Evolutionary conservation across 768 basidiomycete genomes (phyloP).

Genomic region (Astraeus odoratus): DNA sequence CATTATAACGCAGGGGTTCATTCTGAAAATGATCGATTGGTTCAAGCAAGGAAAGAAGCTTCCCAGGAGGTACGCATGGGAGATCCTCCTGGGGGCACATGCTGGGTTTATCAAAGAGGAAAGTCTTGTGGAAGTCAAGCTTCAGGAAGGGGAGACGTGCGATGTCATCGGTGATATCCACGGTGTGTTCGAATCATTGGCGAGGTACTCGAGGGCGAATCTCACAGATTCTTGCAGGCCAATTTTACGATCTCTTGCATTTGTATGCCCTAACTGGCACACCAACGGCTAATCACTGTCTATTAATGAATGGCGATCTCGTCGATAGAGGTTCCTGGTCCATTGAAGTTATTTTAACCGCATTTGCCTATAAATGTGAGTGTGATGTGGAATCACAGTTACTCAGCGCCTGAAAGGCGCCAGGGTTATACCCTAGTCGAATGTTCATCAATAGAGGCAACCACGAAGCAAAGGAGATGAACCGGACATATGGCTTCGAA

Average conservation of each 20-base stretch:
- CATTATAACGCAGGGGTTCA: slow-evolving; percentile 68
- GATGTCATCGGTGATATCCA: slow-evolving; percentile 98
- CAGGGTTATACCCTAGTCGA: slow-evolving; percentile 85
- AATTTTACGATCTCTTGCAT: slow-evolving; percentile 92
- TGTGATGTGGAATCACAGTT: slow-evolving; percentile 6
- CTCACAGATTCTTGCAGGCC: slow-evolving; percentile 43
- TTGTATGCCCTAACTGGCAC: slow-evolving; percentile 79
- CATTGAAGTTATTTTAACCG: slow-evolving; percentile 85
- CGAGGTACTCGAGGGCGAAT: slow-evolving; percentile 1
- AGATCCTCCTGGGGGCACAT: slow-evolving; percentile 87
- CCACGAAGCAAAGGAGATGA: slow-evolving; percentile 98
- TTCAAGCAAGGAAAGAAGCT: slow-evolving; percentile 95
- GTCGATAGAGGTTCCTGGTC: slow-evolving; percentile 98
- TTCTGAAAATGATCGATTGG: slow-evolving; percentile 81
- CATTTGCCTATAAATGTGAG: slow-evolving; percentile 94
- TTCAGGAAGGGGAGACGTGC: slow-evolving; percentile 73
- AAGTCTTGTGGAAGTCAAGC: slow-evolving; percentile 68
- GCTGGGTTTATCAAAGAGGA: slow-evolving; percentile 69
- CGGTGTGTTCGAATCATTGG: slow-evolving; percentile 39
- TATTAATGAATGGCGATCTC: slow-evolving; percentile 92
- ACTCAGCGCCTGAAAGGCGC: slow-evolving; percentile 9
- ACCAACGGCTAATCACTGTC: slow-evolving; percentile 77
- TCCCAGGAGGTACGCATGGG: slow-evolving; percentile 87
- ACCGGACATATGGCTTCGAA: slow-evolving; percentile 87
- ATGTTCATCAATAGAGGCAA: slow-evolving; percentile 97